Conservation (phyloP, 805 yeast species). For the Saccharomycopsis sp. region DNA sequence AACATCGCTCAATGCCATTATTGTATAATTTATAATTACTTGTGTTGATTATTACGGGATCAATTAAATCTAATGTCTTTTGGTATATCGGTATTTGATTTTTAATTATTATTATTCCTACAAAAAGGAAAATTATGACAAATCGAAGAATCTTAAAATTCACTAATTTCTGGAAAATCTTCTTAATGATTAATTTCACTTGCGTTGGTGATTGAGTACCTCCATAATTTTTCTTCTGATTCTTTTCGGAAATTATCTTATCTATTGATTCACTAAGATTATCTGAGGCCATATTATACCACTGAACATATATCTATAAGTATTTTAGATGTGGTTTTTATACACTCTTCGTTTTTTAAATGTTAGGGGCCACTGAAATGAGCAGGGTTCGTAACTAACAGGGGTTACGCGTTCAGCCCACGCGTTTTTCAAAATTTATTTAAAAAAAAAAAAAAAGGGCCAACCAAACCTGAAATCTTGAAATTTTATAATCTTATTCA, state of each 20-base stretch:
- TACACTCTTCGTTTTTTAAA: no score
- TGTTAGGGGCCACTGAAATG: no score
- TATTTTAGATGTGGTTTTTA: no score
- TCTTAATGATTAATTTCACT: neutral
- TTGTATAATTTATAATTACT: slow-evolving; percentile 11
- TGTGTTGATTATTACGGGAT: slow-evolving; percentile 7
- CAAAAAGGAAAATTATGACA: slow-evolving; percentile 1
- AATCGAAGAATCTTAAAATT: neutral
- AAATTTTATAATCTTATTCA: no score
- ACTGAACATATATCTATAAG: no score
- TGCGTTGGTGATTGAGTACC: neutral
- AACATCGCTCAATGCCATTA: slow-evolving; percentile 13
- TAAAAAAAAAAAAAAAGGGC: no score
- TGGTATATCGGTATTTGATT: slow-evolving; percentile 6
- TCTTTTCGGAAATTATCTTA: slow-evolving; percentile 1
- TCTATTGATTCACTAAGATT: slow-evolving; percentile 1
- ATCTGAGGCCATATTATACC: neutral
- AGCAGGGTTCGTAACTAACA: no score
- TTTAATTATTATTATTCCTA: slow-evolving; percentile 5
- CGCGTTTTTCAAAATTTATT: no score
- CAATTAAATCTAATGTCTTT: slow-evolving; percentile 5
- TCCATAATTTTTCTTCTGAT: neutral
- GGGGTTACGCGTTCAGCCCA: no score
- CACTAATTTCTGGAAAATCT: neutral
- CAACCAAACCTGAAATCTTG: no score